These are phyloP conservation scores for Aspergillus indologenus DNA, from an alignment of 495 filamentous ascomycete genomes.

Conservation along the genomic window DNA sequence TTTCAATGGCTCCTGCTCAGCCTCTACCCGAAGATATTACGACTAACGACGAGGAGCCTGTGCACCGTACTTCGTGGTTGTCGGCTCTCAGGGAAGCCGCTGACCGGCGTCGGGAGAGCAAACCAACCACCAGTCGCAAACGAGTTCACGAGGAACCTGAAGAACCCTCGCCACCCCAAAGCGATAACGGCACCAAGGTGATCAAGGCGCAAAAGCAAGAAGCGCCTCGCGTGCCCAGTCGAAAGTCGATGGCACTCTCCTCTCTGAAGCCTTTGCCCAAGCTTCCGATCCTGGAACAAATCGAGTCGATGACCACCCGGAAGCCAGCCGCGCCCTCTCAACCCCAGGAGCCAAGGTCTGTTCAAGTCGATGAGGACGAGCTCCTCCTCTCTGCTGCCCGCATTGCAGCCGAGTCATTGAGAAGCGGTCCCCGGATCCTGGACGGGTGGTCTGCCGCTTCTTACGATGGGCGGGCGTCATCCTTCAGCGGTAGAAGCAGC, in stretches of 20 bases:
- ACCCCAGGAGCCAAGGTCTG: slow-evolving; percentile 18
- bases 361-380: slow-evolving; percentile 43
- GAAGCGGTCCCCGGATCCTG: slow-evolving; percentile 35
- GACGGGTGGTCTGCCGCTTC: slow-evolving; percentile 23
- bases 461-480: slow-evolving; percentile 22
- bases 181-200: slow-evolving; percentile 22
- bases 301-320: slow-evolving; percentile 28
- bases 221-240: slow-evolving; percentile 12
- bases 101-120: slow-evolving; percentile 19
- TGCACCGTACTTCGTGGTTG: slow-evolving; percentile 22
- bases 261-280: slow-evolving; percentile 36
- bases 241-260: slow-evolving; percentile 34
- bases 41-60: slow-evolving; percentile 13
- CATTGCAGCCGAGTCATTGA: slow-evolving; percentile 41
- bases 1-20: background rate
- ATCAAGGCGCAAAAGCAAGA: slow-evolving; percentile 24
- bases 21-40: background rate
- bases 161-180: slow-evolving; percentile 2
- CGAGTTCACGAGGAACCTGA: slow-evolving; percentile 23
- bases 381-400: slow-evolving; percentile 41
- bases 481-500: slow-evolving; percentile 30
- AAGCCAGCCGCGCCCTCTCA: slow-evolving; percentile 12
- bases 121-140: slow-evolving; percentile 22
- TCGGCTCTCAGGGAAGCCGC: slow-evolving; percentile 20
- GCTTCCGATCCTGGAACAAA: slow-evolving; percentile 38